Conservation (phyloP, 1,284 basidiomycete species). For the Heterobasidion irregulare region DNA sequence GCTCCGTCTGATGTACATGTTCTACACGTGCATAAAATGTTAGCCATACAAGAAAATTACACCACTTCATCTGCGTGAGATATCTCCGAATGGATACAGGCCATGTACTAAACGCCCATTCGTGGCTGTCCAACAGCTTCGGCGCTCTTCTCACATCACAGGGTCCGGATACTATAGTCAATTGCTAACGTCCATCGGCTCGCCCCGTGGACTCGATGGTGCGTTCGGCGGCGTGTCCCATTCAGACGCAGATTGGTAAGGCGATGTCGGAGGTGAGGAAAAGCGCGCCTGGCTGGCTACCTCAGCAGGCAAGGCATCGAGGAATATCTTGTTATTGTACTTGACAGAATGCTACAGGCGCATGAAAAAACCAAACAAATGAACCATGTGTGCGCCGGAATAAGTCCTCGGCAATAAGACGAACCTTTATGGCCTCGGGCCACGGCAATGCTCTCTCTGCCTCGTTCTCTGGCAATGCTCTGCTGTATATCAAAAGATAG, state of each 20-base stretch:
- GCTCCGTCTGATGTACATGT: too few species aligned
- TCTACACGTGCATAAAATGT: too few species aligned
- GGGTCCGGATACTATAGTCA: not conserved
- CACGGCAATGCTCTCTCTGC: conserved; percentile 22
- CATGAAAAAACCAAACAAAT: not conserved
- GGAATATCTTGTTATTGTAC: conserved; percentile 22
- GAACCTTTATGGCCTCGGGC: conserved; percentile 34
- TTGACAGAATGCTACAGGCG: conserved; percentile 19
- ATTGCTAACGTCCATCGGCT: conserved; percentile 10
- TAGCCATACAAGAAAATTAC: not conserved
- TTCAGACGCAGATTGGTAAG: conserved; percentile 7
- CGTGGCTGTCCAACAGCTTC: not conserved
- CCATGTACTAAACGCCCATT: not conserved
- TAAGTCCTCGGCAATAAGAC: not conserved
- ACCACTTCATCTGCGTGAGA: not conserved
- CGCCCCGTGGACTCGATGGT: conserved; percentile 5
- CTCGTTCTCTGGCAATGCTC: conserved; percentile 30
- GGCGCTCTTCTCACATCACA: not conserved
- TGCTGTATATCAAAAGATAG: conserved; percentile 65
- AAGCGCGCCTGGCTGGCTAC: conserved; percentile 13
- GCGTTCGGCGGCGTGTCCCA: conserved; percentile 8
- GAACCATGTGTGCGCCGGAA: not conserved
- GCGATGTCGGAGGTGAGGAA: conserved; percentile 21
- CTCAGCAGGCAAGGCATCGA: conserved; percentile 17
- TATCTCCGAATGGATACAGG: not conserved